Percentiles rank a stretch among this genome's conserved stretches.
Conservation (phyloP, 352 stramenopile genomes). For the Peronospora belbahrii region DNA sequence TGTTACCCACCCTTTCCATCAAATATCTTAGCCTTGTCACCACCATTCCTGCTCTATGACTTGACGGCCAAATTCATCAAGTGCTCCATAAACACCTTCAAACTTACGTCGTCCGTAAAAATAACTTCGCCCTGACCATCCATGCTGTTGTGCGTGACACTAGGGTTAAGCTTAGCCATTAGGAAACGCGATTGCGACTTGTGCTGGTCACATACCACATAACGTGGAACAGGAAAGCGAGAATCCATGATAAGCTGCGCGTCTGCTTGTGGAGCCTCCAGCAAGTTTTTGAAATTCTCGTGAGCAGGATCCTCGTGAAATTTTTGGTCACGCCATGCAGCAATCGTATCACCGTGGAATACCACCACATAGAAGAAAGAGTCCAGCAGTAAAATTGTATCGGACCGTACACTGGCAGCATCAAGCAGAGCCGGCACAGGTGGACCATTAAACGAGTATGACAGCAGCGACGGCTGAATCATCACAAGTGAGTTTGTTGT, state of each 20-base stretch:
- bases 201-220: conserved; percentile 99
- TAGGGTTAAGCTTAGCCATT: conserved; percentile 99
- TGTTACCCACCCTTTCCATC: conserved; percentile 9
- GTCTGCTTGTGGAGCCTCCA: conserved; percentile 96
- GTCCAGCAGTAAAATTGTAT: conserved; percentile 98
- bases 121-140: conserved; percentile 92
- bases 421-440: conserved; percentile 87
- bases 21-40: conserved; percentile 3
- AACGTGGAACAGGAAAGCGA: conserved; percentile 97
- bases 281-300: conserved; percentile 96
- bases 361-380: conserved; percentile 99
- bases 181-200: conserved; percentile 99
- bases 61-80: conserved; percentile 89
- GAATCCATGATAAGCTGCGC: conserved; percentile 98
- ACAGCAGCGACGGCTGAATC: conserved; percentile 99
- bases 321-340: conserved; percentile 95
- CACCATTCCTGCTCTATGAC: conserved; percentile 36
- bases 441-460: conserved; percentile 93
- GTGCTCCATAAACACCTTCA: conserved; percentile 99
- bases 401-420: conserved; percentile 88
- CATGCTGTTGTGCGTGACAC: conserved; percentile 94
- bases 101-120: conserved; percentile 99
- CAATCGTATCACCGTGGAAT: conserved; percentile 99
- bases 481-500: conserved; percentile 99
- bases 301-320: conserved; percentile 93